Conservation (phyloP, 768 basidiomycete species). For the Trametes coccinea region DNA sequence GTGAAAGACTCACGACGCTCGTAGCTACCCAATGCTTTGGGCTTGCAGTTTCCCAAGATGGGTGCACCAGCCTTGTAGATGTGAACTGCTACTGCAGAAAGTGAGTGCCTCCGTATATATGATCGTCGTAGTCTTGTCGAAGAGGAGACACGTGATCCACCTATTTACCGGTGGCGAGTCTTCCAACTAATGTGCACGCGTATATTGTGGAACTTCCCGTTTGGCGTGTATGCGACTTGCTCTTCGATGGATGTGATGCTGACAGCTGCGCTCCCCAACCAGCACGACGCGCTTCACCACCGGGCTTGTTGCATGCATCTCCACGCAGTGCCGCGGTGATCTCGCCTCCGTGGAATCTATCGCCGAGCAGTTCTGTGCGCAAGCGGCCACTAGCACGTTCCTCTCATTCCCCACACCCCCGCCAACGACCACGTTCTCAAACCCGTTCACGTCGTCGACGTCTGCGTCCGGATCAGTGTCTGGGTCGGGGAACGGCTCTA, state of each 20-base stretch:
- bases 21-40: constrained; percentile 49
- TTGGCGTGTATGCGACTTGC: too few relatives aligned
- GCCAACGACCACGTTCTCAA: constrained; percentile 17
- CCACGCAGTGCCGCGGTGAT: constrained; percentile 38
- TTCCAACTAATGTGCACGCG: too few relatives aligned
- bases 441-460: constrained; percentile 14
- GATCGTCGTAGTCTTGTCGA: neutral
- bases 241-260: neutral
- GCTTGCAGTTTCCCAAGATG: constrained; percentile 38
- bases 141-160: neutral
- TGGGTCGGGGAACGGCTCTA: neutral
- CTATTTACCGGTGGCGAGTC: neutral
- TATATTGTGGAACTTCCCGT: too few relatives aligned
- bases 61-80: constrained; percentile 46
- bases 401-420: constrained; percentile 39
- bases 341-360: constrained; percentile 43
- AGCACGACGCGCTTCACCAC: constrained; percentile 37
- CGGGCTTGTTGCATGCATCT: constrained; percentile 41
- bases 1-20: neutral
- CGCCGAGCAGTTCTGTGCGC: constrained; percentile 49
- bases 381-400: constrained; percentile 38
- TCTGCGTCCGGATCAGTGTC: constrained; percentile 7
- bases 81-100: constrained; percentile 52
- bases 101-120: constrained; percentile 14
- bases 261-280: neutral